Conservation (phyloP, 1,284 basidiomycete species). For the Flammula alnicola region DNA sequence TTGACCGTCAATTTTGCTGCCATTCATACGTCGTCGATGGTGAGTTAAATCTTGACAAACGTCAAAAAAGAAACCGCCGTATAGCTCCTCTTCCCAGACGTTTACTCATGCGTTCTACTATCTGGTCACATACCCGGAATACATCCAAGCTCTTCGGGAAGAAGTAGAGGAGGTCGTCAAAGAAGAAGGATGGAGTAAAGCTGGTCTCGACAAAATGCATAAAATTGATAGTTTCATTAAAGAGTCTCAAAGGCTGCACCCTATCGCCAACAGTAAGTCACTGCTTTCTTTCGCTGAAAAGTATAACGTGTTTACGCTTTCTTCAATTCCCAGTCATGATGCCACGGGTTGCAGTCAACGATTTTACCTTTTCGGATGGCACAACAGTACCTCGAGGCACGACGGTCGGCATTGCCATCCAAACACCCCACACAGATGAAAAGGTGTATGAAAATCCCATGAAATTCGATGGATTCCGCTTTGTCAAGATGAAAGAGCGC, state of each 20-base stretch:
- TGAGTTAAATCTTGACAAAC: slow-evolving; percentile 8
- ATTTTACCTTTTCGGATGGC: slow-evolving; percentile 33
- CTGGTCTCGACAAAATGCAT: slow-evolving; percentile 7
- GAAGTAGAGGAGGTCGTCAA: slow-evolving; percentile 21
- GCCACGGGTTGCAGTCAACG: slow-evolving; percentile 25
- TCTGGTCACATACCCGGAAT: slow-evolving; percentile 41
- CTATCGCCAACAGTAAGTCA: slow-evolving; percentile 3
- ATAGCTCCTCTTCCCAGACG: slow-evolving; percentile 8
- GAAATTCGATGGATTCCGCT: slow-evolving; percentile 42
- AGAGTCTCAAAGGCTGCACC: slow-evolving; percentile 6
- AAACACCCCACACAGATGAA: slow-evolving; percentile 16
- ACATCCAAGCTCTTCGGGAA: slow-evolving; percentile 42
- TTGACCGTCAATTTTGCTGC: slow-evolving; percentile 34
- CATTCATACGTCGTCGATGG: slow-evolving; percentile 33
- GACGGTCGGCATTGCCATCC: slow-evolving; percentile 22
- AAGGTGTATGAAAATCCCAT: slow-evolving; percentile 33
- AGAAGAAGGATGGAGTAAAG: slow-evolving; percentile 9
- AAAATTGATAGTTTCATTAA: slow-evolving; percentile 11
- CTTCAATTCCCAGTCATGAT: slow-evolving; percentile 16
- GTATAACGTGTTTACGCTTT: neutral
- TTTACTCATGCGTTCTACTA: slow-evolving; percentile 42
- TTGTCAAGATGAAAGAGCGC: slow-evolving; percentile 30
- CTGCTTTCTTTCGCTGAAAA: neutral
- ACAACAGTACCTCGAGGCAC: slow-evolving; percentile 30
- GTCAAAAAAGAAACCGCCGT: neutral